Evolutionary conservation across 2,329 filamentous ascomycete genomes (phyloP), one percentile per base, ranked within the genome.

Genomic region (Rhynchosporium secalis): DNA sequence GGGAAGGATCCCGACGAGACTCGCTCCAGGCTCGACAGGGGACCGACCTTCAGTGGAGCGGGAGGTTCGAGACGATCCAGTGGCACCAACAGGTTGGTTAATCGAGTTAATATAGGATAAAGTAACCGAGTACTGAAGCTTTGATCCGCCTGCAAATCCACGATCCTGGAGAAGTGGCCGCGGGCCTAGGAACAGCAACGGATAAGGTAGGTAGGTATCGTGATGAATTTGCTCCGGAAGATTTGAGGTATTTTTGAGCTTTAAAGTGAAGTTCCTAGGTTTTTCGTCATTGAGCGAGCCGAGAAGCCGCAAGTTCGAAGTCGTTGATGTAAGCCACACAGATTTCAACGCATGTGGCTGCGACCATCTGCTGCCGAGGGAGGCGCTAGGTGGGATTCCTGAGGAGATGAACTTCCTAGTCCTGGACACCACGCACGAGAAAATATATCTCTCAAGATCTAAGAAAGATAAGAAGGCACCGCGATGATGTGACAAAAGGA

Each of bases 101-200:
- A 20, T 20, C 20, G 20, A 20, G 20, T 20, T 20, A 20, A 20
- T 20, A 20, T 20, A 43, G 41, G 41, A 43, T n/a, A 52, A 38
- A 33, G 13, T n/a, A 8, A 51, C 13, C 8, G 29, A 49, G 26
- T 4, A 29, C 47, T 20, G 29, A 28, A 20, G 28, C n/a, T 41
- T 41, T 28, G 51, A 54, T 54, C 51, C 40, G 51, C 51, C 33
- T 10, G 51, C 36, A 29, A 54, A 54, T 41, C 51, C 51, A 41
- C 51, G 51, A 54, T 54, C n/a, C 10, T 54, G 33, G 33, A 8
- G 49, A 40, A 15, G n/a, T 38, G 20, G 20, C 20, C 20, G 20
- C 20, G 20, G 20, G 20, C 20, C 20, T 20, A 20, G 20, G 20
- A 20, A 20, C 20, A 20, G 20, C 20, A 20, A 20, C 20, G 20